These are phyloP conservation scores for Hamigera avellanea DNA, from an alignment of 495 filamentous ascomycete species.

Conservation along the genomic window DNA sequence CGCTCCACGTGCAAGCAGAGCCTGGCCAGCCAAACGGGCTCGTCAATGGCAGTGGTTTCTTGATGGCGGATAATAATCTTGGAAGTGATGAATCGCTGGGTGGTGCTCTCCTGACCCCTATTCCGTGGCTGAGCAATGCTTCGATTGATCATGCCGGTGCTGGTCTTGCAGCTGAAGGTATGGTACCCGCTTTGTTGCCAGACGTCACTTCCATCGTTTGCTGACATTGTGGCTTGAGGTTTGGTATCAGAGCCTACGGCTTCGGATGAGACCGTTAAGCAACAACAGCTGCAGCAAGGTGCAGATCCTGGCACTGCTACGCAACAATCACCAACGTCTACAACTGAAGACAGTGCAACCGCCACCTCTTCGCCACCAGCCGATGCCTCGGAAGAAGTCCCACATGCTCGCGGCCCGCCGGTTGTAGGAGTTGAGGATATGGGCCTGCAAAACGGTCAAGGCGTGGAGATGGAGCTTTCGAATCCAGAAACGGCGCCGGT, in stretches of 20 bases:
- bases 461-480: constrained; percentile 29
- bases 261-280: constrained; percentile 1
- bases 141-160: constrained; percentile 19
- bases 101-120: constrained; percentile 85
- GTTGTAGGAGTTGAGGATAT: constrained; percentile 78
- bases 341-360: constrained; percentile 17
- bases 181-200: too few species aligned
- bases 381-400: constrained; percentile 42
- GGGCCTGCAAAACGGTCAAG: constrained; percentile 59
- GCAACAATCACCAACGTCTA: constrained; percentile 5
- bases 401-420: constrained; percentile 72
- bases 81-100: constrained; percentile 84
- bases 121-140: constrained; percentile 63
- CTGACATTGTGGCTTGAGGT: too few species aligned
- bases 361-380: constrained; percentile 8
- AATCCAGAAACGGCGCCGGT: constrained; percentile 7
- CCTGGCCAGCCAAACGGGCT: constrained; percentile 36
- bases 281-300: constrained; percentile 8
- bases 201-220: too few species aligned
- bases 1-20: constrained; percentile 52
- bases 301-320: not conserved
- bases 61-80: constrained; percentile 28
- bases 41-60: constrained; percentile 20
- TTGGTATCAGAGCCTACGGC: too few species aligned
- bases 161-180: constrained; percentile 15